Evolutionary conservation across 1,284 basidiomycete species (phyloP), one percentile per base, ranked within the genome.

Genomic region (Apiotrichum gracile): DNA sequence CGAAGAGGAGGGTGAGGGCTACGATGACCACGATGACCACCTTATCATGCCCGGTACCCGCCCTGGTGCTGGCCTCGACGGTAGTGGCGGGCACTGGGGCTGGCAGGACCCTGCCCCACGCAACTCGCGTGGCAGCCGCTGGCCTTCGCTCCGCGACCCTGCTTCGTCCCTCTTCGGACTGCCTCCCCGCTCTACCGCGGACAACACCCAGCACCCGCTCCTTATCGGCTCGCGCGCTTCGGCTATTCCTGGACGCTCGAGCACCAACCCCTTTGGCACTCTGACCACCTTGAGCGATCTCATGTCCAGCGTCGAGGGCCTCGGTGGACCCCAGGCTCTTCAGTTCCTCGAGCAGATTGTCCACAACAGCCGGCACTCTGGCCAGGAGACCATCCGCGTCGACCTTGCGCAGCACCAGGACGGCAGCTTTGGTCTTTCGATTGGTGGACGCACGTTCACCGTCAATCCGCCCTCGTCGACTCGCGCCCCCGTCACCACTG

Each of bases 311-410:
- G 83, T 96, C 35, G 86, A 92, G 62, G 84, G 87, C 48, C 81
- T 91, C 48, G 85, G 92, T 49, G 89, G 88, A 1, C 85, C 83
- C 16, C 85, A 87, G 25, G 87, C 88, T 14, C 79, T 88, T 24
- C 88, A 91, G 64, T 78, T 93, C 51, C 82, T 94, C 61, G 88
- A 93, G 59, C 86, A 87, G 55, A 80, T 92, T 40, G 82, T 63
- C 5, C 48, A 55, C 22, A 59, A 57, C 34, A 56, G 59, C 29
- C 64, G 63, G 12, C 39, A 58, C 16, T 53, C 48, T 19, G 65
- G 62, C 2, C 56, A 48, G 1, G 65, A 67, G 10, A 52, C 61
- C 5, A 61, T 71, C 25, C 64, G 64, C 10, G 64, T 75, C 43
- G 63, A 65, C 39, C 52, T 74, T 31, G 54, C 65, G 6, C 64